A percentile compares a stretch with the other conserved stretches of the same genome.
Evolutionary conservation across 768 basidiomycete species (phyloP).

Genomic region (Sporobolomyces roseus): DNA sequence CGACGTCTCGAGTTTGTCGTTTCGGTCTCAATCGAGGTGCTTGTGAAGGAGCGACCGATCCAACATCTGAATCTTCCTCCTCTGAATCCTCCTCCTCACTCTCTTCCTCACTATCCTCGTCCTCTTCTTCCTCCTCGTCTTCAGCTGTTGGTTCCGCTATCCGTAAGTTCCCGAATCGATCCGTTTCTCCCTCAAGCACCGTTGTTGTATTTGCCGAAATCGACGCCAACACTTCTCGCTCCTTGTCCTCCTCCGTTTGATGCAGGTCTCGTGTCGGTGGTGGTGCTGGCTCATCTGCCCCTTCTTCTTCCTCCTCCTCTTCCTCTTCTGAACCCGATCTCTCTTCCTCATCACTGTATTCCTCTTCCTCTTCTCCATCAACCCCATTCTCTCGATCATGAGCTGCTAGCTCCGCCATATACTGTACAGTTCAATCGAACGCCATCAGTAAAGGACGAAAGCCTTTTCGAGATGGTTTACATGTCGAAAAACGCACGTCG

Average conservation of each 20-base stretch:
- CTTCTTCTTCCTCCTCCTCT: conserved; percentile 19
- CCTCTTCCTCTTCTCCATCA: conserved; percentile 51
- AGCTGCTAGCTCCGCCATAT: conserved; percentile 48
- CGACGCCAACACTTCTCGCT: background rate
- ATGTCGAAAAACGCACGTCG: conserved; percentile 59
- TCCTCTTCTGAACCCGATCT: conserved; percentile 18
- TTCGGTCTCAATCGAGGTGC: conserved; percentile 42
- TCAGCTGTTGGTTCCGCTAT: conserved; percentile 29
- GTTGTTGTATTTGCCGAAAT: conserved; percentile 4
- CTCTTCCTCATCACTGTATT: conserved; percentile 45
- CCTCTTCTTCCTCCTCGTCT: conserved; percentile 40
- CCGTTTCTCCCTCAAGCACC: background rate
- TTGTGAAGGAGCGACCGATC: conserved; percentile 52
- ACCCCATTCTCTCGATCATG: conserved; percentile 50
- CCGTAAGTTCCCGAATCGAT: conserved; percentile 15
- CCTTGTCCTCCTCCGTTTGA: background rate
- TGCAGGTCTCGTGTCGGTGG: background rate
- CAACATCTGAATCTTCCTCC: conserved; percentile 48
- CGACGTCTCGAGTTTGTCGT: conserved; percentile 52
- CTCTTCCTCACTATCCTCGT: conserved; percentile 29
- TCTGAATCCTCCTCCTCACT: background rate
- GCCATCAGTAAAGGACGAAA: background rate
- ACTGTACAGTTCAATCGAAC: conserved; percentile 15
- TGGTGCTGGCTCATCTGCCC: background rate
- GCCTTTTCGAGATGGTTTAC: background rate